Conservation (phyloP, 2,329 filamentous ascomycete species). For the Epichloe gansuensis region DNA sequence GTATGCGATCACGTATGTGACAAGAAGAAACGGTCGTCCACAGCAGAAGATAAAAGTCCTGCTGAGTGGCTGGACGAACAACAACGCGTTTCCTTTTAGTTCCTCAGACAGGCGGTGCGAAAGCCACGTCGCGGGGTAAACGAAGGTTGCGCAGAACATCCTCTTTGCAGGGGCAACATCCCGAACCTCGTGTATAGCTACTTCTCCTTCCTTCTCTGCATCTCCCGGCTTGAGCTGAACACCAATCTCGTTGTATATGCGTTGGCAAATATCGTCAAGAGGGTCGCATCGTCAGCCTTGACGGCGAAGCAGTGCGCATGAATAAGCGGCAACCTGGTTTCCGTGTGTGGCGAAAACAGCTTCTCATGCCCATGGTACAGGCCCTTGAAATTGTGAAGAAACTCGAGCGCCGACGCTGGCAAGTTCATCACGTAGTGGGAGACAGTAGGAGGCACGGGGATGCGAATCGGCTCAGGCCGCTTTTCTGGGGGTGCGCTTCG, state of each 20-base stretch:
- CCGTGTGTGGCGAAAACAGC: constrained; percentile 50
- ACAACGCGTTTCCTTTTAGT: too few species aligned
- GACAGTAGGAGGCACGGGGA: constrained; percentile 60
- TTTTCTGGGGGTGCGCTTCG: constrained; percentile 26
- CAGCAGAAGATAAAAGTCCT: too few species aligned
- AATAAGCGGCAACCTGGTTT: constrained; percentile 59
- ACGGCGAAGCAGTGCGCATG: constrained; percentile 93
- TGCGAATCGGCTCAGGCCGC: constrained; percentile 23
- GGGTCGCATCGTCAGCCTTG: constrained; percentile 64
- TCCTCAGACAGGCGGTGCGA: constrained; percentile 33
- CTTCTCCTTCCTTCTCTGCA: constrained; percentile 33
- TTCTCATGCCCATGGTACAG: constrained; percentile 61
- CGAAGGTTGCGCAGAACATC: constrained; percentile 92
- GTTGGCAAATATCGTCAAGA: constrained; percentile 34
- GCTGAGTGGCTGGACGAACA: too few species aligned
- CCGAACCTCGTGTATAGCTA: constrained; percentile 58
- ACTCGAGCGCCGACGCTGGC: constrained; percentile 77
- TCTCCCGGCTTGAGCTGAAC: constrained; percentile 31
- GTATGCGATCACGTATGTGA: too few species aligned
- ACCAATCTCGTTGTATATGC: constrained; percentile 29
- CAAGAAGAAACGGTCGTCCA: too few species aligned
- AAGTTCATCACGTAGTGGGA: constrained; percentile 98
- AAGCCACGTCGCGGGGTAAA: constrained; percentile 71
- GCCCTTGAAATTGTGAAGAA: constrained; percentile 56
- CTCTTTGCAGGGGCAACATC: constrained; percentile 87